Conservation (phyloP, 2,329 filamentous ascomycete species). For the Scleromitrula shiraiana region DNA sequence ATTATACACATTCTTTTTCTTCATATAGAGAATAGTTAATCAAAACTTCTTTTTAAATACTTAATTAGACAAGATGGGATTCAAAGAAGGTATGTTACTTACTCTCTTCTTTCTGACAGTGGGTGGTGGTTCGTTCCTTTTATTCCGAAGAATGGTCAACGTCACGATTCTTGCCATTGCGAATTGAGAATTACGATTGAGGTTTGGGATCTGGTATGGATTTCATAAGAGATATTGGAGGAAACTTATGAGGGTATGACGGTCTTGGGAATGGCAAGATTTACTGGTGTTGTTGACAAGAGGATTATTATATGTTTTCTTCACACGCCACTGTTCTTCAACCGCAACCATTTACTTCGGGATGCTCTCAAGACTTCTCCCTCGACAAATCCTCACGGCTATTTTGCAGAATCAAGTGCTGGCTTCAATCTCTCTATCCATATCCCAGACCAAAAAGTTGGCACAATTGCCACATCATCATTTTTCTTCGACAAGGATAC, state of each 20-base stretch:
- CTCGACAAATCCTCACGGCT: too few relatives aligned
- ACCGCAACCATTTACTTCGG: too few relatives aligned
- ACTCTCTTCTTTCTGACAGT: conserved; percentile 6
- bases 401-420: too few relatives aligned
- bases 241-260: too few relatives aligned
- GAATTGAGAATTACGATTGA: not conserved
- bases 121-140: not conserved
- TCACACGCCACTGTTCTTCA: too few relatives aligned
- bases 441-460: not conserved
- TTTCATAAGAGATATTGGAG: not conserved
- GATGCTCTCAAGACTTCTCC: not conserved
- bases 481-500: not conserved
- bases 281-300: not conserved
- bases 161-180: conserved; percentile 14
- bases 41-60: conserved; percentile 7
- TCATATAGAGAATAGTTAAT: not conserved
- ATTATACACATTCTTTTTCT: conserved; percentile 6
- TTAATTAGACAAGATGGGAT: conserved; percentile 33
- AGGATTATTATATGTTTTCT: not conserved
- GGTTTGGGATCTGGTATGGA: not conserved
- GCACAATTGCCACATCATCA: not conserved
- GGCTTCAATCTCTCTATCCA: not conserved
- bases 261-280: too few relatives aligned
- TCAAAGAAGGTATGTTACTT: conserved; percentile 32
- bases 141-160: conserved; percentile 9